Evolutionary conservation across 78 protist species (phyloP), one percentile per base, ranked within the genome.

Genomic region (Guillardia theta): DNA sequence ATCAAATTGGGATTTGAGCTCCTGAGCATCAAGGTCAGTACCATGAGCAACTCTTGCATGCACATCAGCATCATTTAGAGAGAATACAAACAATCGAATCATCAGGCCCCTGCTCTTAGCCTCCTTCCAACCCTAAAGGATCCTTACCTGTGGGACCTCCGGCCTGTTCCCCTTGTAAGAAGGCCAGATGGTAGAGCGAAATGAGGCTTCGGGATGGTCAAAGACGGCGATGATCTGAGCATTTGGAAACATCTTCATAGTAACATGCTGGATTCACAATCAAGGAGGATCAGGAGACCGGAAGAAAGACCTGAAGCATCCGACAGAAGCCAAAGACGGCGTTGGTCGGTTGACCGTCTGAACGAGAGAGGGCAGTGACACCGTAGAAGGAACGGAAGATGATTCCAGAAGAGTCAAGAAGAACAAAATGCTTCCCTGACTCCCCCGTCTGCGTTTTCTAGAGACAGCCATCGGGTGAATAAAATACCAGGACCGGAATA

Each of bases 301-400:
- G n/a, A n/a, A n/a, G n/a, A n/a, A n/a, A n/a, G n/a, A n/a, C n/a
- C 80, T 24, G 80, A 24, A 64, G 12, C 41, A 24, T 21, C 44
- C 80, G 80, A 36, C 80, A 64, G 39, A 64, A 9, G 80, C 80
- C 80, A 36, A 30, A 64, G 80, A 64, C 80, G 80, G 80, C 80
- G 19, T 64, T 64, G 39, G 21, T 21, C 39, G 80, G 44, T 21
- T 21, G 44, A 36, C 30, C 80, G 10, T 18, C 80, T 36, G 41
- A 18, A 36, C 80, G 39, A 24, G 21, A 30, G 44, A 21, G 12
- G 44, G 21, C 10, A 18, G 39, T 10, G 39, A 64, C 10, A 64
- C 41, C 80, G 19, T 64, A 21, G 19, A 64, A 64, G 39, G 41
- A 64, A 24, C 80, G 80, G 19, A 24, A 64, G 10, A 64, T 21